Base-by-base conservation (phyloP, 139 green algal species). In the Ettlia oleoabundans region DNA sequence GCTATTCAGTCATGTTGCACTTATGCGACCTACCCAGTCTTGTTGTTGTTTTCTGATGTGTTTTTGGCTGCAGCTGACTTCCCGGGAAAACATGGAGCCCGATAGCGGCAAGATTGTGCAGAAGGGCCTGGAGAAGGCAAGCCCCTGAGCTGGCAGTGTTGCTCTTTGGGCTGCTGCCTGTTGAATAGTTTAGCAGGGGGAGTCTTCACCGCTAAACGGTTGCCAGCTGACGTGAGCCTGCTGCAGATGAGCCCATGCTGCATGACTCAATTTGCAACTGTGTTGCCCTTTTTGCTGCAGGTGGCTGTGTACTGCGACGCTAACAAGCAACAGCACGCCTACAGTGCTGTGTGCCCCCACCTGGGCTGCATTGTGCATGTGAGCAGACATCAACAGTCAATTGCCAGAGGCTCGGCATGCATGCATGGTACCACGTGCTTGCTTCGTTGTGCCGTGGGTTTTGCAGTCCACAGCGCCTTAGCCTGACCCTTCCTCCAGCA, bases 321-420 rank as follows among this genome's bases (percentile, higher is more conserved):
- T 21, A 37, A 73, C 40, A 68, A 76, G 38, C 33, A 86, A 47
- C 30, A 84, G 79, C 87, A 87, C 75, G 43, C 53, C 33, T 84
- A 52, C 68, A 63, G 61, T 38, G 89, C 89, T 13, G 64, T 86
- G 28, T 93, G 89, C 76, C 77, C 89, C 53, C 89, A 93, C 85
- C 18, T 93, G 53, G 83, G 76, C 55, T 91, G 86, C 64, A 35
- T 92, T 24, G 77, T 93, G 33, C 71, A 92, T 33, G 72, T 87
- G 78, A 52, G 68, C 9, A 2, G 4, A 41, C 1, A 10, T 30
- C 13, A 32, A 6, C 3, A 28, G 26, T 37, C n/a, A n/a, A n/a
- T n/a, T n/a, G n/a, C n/a, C n/a, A n/a, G n/a, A n/a, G n/a, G n/a
- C n/a, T n/a, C n/a, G n/a, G n/a, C n/a, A n/a, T n/a, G n/a, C n/a